Conservation (phyloP, 2,329 filamentous ascomycete genomes). For the Claviceps paspali region DNA sequence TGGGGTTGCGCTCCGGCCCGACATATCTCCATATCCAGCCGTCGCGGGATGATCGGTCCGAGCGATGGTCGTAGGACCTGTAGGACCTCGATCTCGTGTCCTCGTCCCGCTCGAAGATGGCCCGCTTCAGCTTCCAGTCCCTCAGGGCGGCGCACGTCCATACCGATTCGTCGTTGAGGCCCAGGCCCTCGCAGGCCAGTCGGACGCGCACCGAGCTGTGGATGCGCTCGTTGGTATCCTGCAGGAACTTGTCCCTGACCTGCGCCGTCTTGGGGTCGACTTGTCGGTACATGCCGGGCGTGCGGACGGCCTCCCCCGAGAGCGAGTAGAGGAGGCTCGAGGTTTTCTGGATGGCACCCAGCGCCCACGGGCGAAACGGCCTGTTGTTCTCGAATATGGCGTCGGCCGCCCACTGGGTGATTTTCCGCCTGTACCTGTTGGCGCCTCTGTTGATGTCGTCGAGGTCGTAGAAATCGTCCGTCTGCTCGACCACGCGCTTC, state of each 20-base stretch:
- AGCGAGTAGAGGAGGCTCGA: constrained; percentile 27
- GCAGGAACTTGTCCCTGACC: constrained; percentile 23
- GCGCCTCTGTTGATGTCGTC: constrained; percentile 4
- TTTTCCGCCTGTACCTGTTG: constrained; percentile 4
- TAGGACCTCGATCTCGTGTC: constrained; percentile 6
- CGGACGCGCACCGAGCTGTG: constrained; percentile 40
- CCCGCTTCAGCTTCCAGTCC: constrained; percentile 28
- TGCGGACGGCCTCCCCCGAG: constrained; percentile 25
- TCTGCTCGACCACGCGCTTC: constrained; percentile 23
- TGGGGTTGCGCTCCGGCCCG: constrained; percentile 25
- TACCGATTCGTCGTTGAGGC: constrained; percentile 29
- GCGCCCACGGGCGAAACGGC: constrained; percentile 32
- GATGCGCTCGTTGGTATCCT: constrained; percentile 39
- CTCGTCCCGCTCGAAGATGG: constrained; percentile 5
- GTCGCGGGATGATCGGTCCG: constrained; percentile 5
- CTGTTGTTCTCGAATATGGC: constrained; percentile 30
- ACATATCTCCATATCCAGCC: constrained; percentile 41
- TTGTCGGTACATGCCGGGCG: constrained; percentile 33
- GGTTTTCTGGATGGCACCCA: constrained; percentile 27
- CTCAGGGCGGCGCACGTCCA: constrained; percentile 32
- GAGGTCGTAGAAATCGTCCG: constrained; percentile 17
- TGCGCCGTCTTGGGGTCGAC: constrained; percentile 25
- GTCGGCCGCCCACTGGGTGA: constrained; percentile 28
- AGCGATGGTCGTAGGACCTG: constrained; percentile 12
- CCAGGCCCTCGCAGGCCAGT: constrained; percentile 33